These are phyloP conservation scores for Fusarium acutatum DNA, from an alignment of 2,329 filamentous ascomycete genomes.

Conservation along the genomic window DNA sequence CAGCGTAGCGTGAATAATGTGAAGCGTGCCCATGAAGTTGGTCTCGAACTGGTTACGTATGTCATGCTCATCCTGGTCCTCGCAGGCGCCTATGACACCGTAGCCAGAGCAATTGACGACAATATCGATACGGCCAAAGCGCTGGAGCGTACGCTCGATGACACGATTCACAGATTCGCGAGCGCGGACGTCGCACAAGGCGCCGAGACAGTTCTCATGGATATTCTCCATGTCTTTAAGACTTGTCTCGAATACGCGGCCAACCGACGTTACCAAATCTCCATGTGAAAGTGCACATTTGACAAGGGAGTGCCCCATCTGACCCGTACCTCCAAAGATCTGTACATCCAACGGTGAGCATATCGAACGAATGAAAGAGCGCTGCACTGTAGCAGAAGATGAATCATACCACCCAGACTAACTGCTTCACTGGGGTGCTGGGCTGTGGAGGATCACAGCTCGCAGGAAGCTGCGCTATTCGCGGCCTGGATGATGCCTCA, in stretches of 20 bases:
- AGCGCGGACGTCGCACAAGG: constrained; percentile 90
- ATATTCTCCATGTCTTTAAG: constrained; percentile 76
- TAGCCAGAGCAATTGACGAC: constrained; percentile 95
- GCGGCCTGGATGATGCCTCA: constrained; percentile 40
- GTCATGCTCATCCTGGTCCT: constrained; percentile 96
- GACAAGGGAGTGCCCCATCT: constrained; percentile 91
- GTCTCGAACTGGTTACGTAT: constrained; percentile 96
- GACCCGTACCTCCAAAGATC: constrained; percentile 96
- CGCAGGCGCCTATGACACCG: constrained; percentile 93
- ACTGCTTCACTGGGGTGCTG: constrained; percentile 73
- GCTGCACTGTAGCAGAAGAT: background rate
- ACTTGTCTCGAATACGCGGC: constrained; percentile 80
- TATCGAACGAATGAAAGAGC: background rate
- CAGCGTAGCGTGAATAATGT: constrained; percentile 89
- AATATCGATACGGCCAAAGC: constrained; percentile 85
- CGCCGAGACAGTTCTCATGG: constrained; percentile 76
- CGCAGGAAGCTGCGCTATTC: constrained; percentile 70
- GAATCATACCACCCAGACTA: constrained; percentile 82
- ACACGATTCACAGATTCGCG: constrained; percentile 79
- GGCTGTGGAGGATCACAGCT: constrained; percentile 87
- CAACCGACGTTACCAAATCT: constrained; percentile 87
- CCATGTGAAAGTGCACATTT: constrained; percentile 82
- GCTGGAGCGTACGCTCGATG: constrained; percentile 73
- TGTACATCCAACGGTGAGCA: constrained; percentile 45
- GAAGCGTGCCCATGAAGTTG: constrained; percentile 94